Evolutionary conservation across 306 rosid species (phyloP), one percentile per base, ranked within the genome.

Genomic region (Rosa lucieae): DNA sequence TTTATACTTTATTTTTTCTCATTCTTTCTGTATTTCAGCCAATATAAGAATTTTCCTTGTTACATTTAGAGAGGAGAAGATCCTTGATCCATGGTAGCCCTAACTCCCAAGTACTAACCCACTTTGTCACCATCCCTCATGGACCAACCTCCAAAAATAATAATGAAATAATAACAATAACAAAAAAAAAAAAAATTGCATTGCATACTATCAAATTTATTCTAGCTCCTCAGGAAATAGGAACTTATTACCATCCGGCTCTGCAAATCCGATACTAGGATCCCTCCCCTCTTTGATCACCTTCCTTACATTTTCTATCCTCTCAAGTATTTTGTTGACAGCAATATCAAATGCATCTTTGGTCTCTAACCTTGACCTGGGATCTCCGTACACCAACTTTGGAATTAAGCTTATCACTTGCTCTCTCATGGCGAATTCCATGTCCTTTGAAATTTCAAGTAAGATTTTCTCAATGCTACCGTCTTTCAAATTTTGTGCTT

Each of bases 301-400:
- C 72, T 26, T 81, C 78, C 77, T 83, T 1, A 78, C 32, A 12
- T 46, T 78, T 56, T 86, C 87, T 35, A 88, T 73, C 80, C 87
- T 88, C 66, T 76, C 63, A 46, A 90, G 78, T 73, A 90, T 43
- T 70, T 84, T 89, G 74, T 86, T 83, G 23, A 88, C 81, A 32
- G 94, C 85, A 40, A 90, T 8, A 47, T 86, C 88, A 84, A 90
- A 88, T 46, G 89, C 94, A 78, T 90, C 94, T 59, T 83, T 3
- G 0, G 26, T 75, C 52, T 59, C 71, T 39, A 80, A 78, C 68
- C 84, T 81, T 3, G 81, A 32, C 48, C 78, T 78, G 14, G 90
- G 90, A 81, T 90, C 18, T 10, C 80, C 72, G 78, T 90, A 88
- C 61, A 79, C 39, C 61, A 90, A 59, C 18, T 74, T 83, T 49